Base-by-base conservation (phyloP, 129 eudicot genomes). In the Sambucus nigra region DNA sequence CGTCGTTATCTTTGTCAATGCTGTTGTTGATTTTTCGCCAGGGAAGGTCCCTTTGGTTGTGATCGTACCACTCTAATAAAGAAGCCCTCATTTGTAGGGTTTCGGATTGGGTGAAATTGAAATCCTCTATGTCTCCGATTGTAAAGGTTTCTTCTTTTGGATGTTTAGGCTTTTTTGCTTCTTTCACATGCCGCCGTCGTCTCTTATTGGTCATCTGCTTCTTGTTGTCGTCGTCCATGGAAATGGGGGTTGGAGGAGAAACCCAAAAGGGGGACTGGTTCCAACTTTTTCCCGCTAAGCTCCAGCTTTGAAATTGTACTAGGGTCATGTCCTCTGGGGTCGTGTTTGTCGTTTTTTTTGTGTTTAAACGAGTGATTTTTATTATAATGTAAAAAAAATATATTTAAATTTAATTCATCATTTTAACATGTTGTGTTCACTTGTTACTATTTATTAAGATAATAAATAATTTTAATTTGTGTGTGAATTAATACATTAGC, bases 41-140 rank as follows among this genome's bases (percentile, higher is more conserved):
- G 3, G 98, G 98, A n/a, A 91, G 87, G 68, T 85, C 98, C 68
- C 98, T 79, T 39, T 71, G 69, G 40, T 91, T 82, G 9, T 20
- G 29, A 51, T 86, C 91, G 63, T 91, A 91, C 98, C 98, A 91
- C 23, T 85, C 50, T 66, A 91, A 59, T 59, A 91, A 57, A 0
- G 80, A 79, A 31, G 78, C 73, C 81, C 98, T 85, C 29, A 91
- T 76, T 51, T 76, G 53, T 6, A 27, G 47, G 39, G 61, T 61
- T 67, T 82, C 82, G 3, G 74, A 49, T 59, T 45, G 59, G 35
- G 51, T 52, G 52, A 91, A 85, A 55, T 51, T 35, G 26, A 75
- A 24, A 55, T 91, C 98, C 68, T 91, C 98, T 18, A 91, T 91
- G 64, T 91, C 95, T 40, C 26, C 60, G 7, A 23, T 48, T 3